Conservation (phyloP, 1,284 basidiomycete genomes). For the Hypsizygus ulmarius region DNA sequence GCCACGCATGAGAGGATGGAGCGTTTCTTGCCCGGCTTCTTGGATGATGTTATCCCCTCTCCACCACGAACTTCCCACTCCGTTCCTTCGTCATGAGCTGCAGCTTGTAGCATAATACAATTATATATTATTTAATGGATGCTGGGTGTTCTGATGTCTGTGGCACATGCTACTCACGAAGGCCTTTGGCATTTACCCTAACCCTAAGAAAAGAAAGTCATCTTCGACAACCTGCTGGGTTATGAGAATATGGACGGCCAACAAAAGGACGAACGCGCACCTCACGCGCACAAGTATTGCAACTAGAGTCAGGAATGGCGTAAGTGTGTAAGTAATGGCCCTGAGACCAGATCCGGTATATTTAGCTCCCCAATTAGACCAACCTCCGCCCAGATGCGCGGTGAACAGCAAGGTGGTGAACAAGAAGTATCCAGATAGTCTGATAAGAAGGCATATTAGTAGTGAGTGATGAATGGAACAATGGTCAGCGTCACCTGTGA, state of each 20-base stretch:
- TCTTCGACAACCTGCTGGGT: constrained; percentile 45
- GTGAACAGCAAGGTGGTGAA: constrained; percentile 56
- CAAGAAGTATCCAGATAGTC: constrained; percentile 64
- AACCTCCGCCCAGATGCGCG: constrained; percentile 59
- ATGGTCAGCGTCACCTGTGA: constrained; percentile 47
- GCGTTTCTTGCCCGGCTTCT: constrained; percentile 85
- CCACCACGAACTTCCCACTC: constrained; percentile 5
- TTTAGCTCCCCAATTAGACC: constrained; percentile 53
- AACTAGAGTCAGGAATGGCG: constrained; percentile 42
- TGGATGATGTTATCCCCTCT: constrained; percentile 64
- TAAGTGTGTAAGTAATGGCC: constrained; percentile 51
- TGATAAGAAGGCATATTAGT: constrained; percentile 23
- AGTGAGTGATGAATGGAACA: not conserved
- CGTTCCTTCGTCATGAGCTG: constrained; percentile 1
- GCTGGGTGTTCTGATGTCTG: no score
- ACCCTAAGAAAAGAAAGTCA: constrained; percentile 36
- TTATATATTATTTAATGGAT: not conserved
- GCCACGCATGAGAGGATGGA: constrained; percentile 84
- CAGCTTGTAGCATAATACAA: not conserved
- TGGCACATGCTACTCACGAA: not conserved
- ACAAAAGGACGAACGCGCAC: constrained; percentile 30
- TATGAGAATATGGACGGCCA: not conserved
- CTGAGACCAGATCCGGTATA: constrained; percentile 40
- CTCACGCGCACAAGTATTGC: constrained; percentile 44
- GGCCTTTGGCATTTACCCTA: no score